Conservation (phyloP, 768 basidiomycete species). For the Lentinus tigrinus region DNA sequence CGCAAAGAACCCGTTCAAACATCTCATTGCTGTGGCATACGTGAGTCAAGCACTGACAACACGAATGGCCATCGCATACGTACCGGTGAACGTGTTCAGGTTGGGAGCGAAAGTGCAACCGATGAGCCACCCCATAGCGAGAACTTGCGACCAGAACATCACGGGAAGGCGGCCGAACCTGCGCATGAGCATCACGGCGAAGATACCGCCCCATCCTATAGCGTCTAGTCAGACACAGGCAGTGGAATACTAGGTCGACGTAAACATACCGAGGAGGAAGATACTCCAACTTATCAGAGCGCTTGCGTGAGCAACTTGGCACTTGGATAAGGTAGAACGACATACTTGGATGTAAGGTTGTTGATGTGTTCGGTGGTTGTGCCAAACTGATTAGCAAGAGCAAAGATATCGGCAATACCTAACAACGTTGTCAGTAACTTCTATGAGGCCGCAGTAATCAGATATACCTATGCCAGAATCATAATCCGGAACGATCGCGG, state of each 20-base stretch:
- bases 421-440: background rate
- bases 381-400: conserved; percentile 52
- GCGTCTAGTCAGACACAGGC: background rate
- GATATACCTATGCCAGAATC: conserved; percentile 57
- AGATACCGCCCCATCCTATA: conserved; percentile 58
- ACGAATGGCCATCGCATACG: conserved; percentile 1
- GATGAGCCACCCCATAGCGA: conserved; percentile 57
- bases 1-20: conserved; percentile 58
- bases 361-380: conserved; percentile 60
- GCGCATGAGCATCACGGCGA: conserved; percentile 64
- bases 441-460: background rate
- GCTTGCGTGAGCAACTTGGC: background rate
- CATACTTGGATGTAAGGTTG: conserved; percentile 53
- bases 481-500: conserved; percentile 68
- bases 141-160: conserved; percentile 67
- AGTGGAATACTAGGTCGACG: background rate
- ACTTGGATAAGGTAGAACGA: background rate
- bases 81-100: conserved; percentile 56
- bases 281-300: conserved; percentile 55
- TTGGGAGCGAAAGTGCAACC: conserved; percentile 59
- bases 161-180: conserved; percentile 64
- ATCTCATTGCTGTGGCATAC: conserved; percentile 49
- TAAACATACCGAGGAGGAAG: conserved; percentile 49
- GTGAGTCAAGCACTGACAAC: background rate
- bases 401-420: conserved; percentile 65